Conservation (phyloP, 805 yeast genomes). For the Sungouiella thailandica region DNA sequence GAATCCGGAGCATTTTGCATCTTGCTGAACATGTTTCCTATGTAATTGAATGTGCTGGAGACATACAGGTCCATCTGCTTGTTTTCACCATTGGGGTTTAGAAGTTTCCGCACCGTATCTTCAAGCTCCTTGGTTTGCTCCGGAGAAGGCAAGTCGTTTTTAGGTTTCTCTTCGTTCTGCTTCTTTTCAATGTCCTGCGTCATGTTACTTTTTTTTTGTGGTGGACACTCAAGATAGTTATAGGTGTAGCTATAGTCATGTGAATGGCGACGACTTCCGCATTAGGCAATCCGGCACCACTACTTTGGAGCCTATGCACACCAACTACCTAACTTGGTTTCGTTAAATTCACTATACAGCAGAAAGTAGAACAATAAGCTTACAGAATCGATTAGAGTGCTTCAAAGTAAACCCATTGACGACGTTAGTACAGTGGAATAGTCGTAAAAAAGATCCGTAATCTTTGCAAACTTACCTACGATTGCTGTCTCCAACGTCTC, state of each 20-base stretch:
- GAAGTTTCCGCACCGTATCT: slow-evolving; percentile 4
- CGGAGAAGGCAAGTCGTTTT: slow-evolving; percentile 2
- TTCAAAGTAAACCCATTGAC: too few species aligned
- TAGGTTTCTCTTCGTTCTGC: background rate
- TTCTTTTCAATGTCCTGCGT: too few species aligned
- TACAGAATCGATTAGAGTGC: too few species aligned
- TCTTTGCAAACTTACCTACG: too few species aligned
- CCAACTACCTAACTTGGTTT: slow-evolving; percentile 5
- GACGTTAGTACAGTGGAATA: too few species aligned
- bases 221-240: background rate
- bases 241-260: background rate
- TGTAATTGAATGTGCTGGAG: slow-evolving; percentile 22
- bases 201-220: too few species aligned
- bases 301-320: slow-evolving; percentile 3
- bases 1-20: slow-evolving; percentile 29
- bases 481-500: slow-evolving; percentile 1
- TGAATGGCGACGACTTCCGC: background rate
- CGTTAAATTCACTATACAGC: too few species aligned
- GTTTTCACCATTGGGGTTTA: slow-evolving; percentile 28
- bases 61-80: slow-evolving; percentile 25
- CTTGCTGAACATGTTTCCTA: slow-evolving; percentile 20
- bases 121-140: slow-evolving; percentile 8
- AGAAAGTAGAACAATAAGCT: too few species aligned
- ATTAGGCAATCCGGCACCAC: background rate
- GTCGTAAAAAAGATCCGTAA: too few species aligned